Evolutionary conservation across 2,329 filamentous ascomycete genomes (phyloP), one percentile per base, ranked within the genome.

Genomic region (Neofusicoccum umdonicola): DNA sequence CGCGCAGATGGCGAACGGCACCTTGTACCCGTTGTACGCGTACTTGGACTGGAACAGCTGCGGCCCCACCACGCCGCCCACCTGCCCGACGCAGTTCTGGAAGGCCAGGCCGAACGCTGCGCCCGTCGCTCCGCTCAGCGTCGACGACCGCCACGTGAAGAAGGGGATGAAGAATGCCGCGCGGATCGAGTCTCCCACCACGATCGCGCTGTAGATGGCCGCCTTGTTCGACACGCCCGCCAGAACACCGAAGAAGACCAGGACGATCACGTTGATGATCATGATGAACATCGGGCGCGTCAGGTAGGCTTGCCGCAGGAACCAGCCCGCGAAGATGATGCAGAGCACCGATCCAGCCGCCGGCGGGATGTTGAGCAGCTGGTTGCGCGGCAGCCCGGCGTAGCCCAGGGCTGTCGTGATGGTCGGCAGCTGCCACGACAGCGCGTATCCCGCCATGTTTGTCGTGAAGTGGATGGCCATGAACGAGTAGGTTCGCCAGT

Each of bases 11-110:
- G 72, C 74, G 65, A 79, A 79, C 1, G 71, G 70, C 0, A 68
- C 73, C 67, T 76, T 77, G 67, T 80, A 80, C 17, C 77, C 74
- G 63, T 81, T 77, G 66, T 78, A 69, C 6, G 80, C 80, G 65
- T 74, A 82, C 51, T 75, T 76, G 2, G 73, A 74, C 66, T 78
- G 77, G 69, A 82, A 82, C 0, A 82, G 69, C 66, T 82, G 79
- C 0, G 79, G 80, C 0, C 77, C 80, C 31, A 82, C 74, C 1
- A 81, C 79, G n/a, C 79, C 80, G 3, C 81, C 80, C 1, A 82
- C 71, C 68, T 82, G 80, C 0, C 76, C 80, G 7, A 82, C 72
- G 4, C 76, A 77, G 0, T 75, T 77, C 65, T 82, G 80, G 12
- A 82, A 71, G 0, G 77, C 80, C 0, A 81, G 70, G 0, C 79